Conservation (phyloP, 2,329 filamentous ascomycete species). For the Penicillium brasilianum region DNA sequence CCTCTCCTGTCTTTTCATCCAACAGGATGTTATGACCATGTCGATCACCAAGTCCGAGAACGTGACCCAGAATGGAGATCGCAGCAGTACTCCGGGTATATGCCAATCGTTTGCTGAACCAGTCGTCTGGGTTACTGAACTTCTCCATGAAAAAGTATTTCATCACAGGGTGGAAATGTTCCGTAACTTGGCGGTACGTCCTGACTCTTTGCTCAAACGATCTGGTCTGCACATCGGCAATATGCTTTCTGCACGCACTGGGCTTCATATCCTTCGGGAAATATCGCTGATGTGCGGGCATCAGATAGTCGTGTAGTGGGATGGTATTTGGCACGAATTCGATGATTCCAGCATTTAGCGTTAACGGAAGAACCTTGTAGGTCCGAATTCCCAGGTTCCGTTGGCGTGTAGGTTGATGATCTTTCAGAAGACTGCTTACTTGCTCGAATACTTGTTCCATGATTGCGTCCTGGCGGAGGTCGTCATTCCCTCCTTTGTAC, state of each 20-base stretch:
- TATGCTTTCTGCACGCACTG: constrained; percentile 76
- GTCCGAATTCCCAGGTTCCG: constrained; percentile 89
- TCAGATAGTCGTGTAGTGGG: constrained; percentile 87
- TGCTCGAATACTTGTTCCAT: constrained; percentile 99
- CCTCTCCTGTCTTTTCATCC: constrained; percentile 86
- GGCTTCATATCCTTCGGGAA: constrained; percentile 82
- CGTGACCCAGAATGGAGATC: constrained; percentile 91
- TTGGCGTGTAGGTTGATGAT: constrained; percentile 84
- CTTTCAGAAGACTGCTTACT: constrained; percentile 85
- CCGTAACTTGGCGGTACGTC: constrained; percentile 76
- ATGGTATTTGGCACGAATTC: constrained; percentile 96
- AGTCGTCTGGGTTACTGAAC: constrained; percentile 92
- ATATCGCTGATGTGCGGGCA: constrained; percentile 87
- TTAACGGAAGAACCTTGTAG: constrained; percentile 94
- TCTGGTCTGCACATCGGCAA: constrained; percentile 72
- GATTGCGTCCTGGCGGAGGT: constrained; percentile 93
- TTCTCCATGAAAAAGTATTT: constrained; percentile 96
- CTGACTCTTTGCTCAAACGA: constrained; percentile 72
- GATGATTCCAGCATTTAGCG: constrained; percentile 83
- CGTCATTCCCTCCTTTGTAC: constrained; percentile 94
- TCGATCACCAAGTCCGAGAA: constrained; percentile 89
- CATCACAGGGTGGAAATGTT: constrained; percentile 90
- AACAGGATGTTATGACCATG: constrained; percentile 97
- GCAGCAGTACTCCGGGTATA: constrained; percentile 94
- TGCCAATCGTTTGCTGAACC: constrained; percentile 86